A percentile compares a stretch with the other conserved stretches of the same genome.
Evolutionary conservation across 768 basidiomycete genomes (phyloP).

Genomic region (Tulasnella calospora): DNA sequence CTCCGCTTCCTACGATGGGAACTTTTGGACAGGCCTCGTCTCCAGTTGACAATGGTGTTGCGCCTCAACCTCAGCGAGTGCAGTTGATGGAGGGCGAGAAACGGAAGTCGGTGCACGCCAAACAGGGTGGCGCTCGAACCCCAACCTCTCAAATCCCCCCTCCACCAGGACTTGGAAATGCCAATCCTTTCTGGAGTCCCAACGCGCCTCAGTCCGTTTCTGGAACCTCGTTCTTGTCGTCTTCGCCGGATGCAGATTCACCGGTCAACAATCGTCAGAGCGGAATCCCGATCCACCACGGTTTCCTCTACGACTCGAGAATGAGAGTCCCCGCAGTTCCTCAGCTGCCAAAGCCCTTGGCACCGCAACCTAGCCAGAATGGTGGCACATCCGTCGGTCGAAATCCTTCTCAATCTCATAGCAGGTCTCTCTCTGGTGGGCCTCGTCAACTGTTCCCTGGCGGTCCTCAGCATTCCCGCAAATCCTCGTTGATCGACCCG

Average conservation of each 20-base stretch:
- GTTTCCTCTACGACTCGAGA: slow-evolving; percentile 11
- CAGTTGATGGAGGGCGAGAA: slow-evolving; percentile 7
- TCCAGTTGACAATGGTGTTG: neutral
- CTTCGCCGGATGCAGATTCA: neutral
- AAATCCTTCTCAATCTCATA: neutral
- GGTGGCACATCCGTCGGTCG: neutral
- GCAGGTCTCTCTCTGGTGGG: neutral
- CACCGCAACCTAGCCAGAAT: neutral
- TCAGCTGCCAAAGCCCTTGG: neutral
- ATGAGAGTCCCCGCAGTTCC: neutral
- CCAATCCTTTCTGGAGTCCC: neutral
- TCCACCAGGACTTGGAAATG: neutral
- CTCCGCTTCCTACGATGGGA: neutral
- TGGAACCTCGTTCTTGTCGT: neutral
- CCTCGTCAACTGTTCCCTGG: slow-evolving; percentile 2
- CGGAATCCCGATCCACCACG: slow-evolving; percentile 11
- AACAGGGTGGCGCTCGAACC: neutral
- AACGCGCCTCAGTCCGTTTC: neutral
- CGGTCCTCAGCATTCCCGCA: slow-evolving; percentile 10
- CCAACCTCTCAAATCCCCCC: neutral
- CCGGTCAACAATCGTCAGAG: neutral
- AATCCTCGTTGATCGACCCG: slow-evolving; percentile 22
- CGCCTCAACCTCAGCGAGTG: neutral
- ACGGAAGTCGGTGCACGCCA: neutral
- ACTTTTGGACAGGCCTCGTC: neutral